Evolutionary conservation across 208 protist species (phyloP).

Genomic region (Leishmania major): DNA sequence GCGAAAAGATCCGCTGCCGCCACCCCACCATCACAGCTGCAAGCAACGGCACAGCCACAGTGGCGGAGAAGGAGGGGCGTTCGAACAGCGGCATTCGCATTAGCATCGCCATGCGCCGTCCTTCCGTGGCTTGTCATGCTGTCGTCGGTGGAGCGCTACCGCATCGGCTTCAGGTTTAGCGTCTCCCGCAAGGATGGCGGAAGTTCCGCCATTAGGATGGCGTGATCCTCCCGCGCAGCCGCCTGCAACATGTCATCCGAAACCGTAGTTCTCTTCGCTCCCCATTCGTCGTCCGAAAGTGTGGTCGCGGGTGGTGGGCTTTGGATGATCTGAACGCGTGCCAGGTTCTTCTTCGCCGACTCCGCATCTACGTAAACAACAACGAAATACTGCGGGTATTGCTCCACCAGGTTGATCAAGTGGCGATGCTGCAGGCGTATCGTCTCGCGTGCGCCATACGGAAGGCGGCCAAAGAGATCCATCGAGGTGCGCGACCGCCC

Average conservation of each 20-base stretch:
- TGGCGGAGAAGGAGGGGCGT: background rate
- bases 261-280: background rate
- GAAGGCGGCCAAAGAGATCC: conserved; percentile 42
- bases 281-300: background rate
- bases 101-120: background rate
- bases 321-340: conserved; percentile 33
- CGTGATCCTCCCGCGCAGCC: background rate
- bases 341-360: conserved; percentile 5
- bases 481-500: conserved; percentile 16
- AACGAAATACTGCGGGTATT: conserved; percentile 52
- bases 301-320: conserved; percentile 18
- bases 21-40: background rate
- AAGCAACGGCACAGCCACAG: background rate
- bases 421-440: conserved; percentile 27
- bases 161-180: background rate
- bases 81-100: conserved; percentile 8
- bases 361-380: conserved; percentile 38
- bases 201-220: background rate
- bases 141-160: background rate
- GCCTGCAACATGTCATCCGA: conserved; percentile 7
- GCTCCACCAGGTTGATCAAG: conserved; percentile 34
- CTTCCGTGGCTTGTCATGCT: background rate
- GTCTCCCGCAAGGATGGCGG: background rate
- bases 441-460: conserved; percentile 44
- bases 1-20: too few relatives aligned